Base-by-base conservation (phyloP, 176 grass and related monocot genomes). In the Cenchrus fungigraminus region DNA sequence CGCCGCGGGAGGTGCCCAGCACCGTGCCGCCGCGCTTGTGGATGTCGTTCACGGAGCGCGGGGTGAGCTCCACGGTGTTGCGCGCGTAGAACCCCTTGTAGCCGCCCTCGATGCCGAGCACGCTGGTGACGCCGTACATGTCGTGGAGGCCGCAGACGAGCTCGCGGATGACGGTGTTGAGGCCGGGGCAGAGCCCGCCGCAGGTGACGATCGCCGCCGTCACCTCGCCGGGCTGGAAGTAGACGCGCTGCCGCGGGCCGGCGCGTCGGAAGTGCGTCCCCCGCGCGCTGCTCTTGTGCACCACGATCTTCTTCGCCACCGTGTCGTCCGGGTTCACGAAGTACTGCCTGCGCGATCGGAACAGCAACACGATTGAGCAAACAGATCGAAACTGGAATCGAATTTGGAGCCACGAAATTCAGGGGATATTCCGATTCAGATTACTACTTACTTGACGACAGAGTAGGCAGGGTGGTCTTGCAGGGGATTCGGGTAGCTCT, bases 281-380 rank as follows among this genome's bases (percentile, higher is more conserved):
- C 0, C 85, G 91, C 9, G 86, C 12, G 77, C 92, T 94, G 80
- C 73, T 71, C 77, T 91, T 89, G 70, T 92, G 90, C 80, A 91
- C 92, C 42, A 97, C 95, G 84, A 97, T 94, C 84, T 97, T 92
- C 86, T 97, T 93, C 16, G 92, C 45, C 84, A 97, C 92, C n/a
- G 86, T 91, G 80, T 97, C 95, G 57, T 94, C 92, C 0, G 63
- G 42, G 25, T 92, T 82, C 52, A 97, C 95, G 81, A 97, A 97
- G 53, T 94, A 94, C 83, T 92, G 88, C 86, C 95, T 97, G 90
- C 46, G 12, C 58, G 13, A 79, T 14, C 6, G 42, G 42, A 70
- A 6, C 14, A 64, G 2, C 8, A 19, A 15, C 12, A 29, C 10
- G 12, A 9, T 22, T 81, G 4, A 84, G 53, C 50, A 76, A 76